Conservation (phyloP, 1,139 yeast genomes). For the Pichia inconspicua region DNA sequence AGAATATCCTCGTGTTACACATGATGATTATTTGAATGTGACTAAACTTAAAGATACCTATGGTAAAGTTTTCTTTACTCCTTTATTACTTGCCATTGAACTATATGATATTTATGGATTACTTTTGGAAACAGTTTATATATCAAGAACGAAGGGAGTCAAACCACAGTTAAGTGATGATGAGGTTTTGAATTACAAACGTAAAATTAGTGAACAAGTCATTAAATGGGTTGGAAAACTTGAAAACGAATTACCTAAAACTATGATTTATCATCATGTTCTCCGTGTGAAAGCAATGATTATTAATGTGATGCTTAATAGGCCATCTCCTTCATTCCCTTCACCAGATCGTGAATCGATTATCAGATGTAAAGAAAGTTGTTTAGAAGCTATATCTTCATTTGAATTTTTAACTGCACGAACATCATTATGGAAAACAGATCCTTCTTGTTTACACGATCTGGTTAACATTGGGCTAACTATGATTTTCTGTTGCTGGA, state of each 20-base stretch:
- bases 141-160: constrained; percentile 18
- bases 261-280: constrained; percentile 14
- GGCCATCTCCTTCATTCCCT: constrained; percentile 22
- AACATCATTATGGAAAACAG: constrained; percentile 13
- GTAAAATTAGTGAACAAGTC: constrained; percentile 10
- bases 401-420: constrained; percentile 8
- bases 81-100: constrained; percentile 14
- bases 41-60: constrained; percentile 9
- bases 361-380: constrained; percentile 14
- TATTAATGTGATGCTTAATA: constrained; percentile 15
- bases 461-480: constrained; percentile 19
- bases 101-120: constrained; percentile 18
- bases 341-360: constrained; percentile 14
- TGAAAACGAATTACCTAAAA: constrained; percentile 14
- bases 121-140: constrained; percentile 20
- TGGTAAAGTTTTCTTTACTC: constrained; percentile 13
- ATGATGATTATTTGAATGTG: constrained; percentile 14
- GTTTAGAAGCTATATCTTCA: constrained; percentile 13
- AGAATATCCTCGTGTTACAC: constrained; percentile 14
- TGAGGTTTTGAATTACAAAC: constrained; percentile 11
- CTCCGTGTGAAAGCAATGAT: constrained; percentile 17
- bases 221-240: constrained; percentile 14
- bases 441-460: constrained; percentile 19
- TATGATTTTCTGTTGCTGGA: constrained; percentile 21
- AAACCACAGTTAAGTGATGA: constrained; percentile 14